Conservation (phyloP, 805 yeast species). For the Candida loeiensis region DNA sequence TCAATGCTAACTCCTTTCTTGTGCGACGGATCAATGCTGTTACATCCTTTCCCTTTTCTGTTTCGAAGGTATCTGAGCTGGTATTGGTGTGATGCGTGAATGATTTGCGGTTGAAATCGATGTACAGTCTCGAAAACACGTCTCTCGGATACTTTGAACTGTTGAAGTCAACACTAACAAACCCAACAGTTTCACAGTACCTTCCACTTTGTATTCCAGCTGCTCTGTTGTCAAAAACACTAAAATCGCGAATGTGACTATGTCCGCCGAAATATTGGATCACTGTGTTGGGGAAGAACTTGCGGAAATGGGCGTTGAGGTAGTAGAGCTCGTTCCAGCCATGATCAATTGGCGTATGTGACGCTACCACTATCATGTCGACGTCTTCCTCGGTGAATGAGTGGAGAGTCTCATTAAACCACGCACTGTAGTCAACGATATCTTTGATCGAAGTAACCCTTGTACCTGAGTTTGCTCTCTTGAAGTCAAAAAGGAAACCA, state of each 20-base stretch:
- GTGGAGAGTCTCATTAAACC: conserved; percentile 56
- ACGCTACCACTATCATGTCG: conserved; percentile 68
- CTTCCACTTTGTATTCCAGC: conserved; percentile 91
- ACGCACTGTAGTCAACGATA: conserved; percentile 45
- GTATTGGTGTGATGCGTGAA: conserved; percentile 54
- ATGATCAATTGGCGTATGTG: conserved; percentile 67
- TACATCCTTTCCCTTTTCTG: conserved; percentile 51
- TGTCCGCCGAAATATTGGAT: conserved; percentile 95
- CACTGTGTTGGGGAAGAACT: conserved; percentile 53
- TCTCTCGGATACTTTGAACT: conserved; percentile 14
- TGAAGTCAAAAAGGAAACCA: conserved; percentile 78
- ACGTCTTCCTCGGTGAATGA: conserved; percentile 33
- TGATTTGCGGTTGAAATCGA: conserved; percentile 77
- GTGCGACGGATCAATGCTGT: conserved; percentile 41
- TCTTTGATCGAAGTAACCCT: conserved; percentile 61
- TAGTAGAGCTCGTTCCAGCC: conserved; percentile 51
- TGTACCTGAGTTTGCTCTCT: conserved; percentile 54
- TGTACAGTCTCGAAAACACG: conserved; percentile 57
- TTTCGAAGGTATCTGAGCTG: conserved; percentile 40
- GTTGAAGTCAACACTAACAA: conserved; percentile 53
- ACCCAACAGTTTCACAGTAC: conserved; percentile 92
- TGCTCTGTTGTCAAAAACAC: conserved; percentile 58
- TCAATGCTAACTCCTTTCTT: conserved; percentile 50
- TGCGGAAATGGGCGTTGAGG: conserved; percentile 51
- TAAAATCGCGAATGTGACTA: conserved; percentile 85